Conservation (phyloP, 2,329 filamentous ascomycete species). For the Colletotrichum trifolii region DNA sequence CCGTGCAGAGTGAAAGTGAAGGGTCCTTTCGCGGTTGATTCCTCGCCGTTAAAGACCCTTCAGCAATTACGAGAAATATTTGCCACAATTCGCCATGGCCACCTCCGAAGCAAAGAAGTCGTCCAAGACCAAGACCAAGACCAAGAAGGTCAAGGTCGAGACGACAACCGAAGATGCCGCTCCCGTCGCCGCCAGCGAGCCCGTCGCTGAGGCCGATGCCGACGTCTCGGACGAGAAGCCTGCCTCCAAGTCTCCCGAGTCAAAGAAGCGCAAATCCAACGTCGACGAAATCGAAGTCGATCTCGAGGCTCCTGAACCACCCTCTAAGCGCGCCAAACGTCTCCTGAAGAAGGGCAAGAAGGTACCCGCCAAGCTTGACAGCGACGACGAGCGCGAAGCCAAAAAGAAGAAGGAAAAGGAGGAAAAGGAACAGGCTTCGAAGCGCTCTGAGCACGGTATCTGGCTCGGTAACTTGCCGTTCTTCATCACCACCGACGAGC, state of each 20-base stretch:
- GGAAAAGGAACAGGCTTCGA: constrained; percentile 50
- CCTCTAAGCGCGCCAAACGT: constrained; percentile 92
- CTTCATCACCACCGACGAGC: constrained; percentile 76
- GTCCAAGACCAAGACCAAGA: constrained; percentile 13
- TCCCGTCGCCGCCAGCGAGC: not conserved
- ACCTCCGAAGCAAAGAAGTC: constrained; percentile 20
- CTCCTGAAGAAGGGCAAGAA: constrained; percentile 86
- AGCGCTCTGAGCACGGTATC: constrained; percentile 83
- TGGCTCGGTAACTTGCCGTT: constrained; percentile 99
- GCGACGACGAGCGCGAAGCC: constrained; percentile 53
- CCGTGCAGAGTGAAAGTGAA: constrained; percentile 5
- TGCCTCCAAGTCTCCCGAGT: constrained; percentile 39
- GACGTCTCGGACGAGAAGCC: constrained; percentile 26
- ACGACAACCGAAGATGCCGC: constrained; percentile 1
- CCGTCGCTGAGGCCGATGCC: constrained; percentile 18
- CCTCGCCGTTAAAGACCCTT: not conserved
- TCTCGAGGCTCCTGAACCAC: constrained; percentile 87
- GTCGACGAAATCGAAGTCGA: constrained; percentile 88
- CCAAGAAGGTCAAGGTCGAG: constrained; percentile 8
- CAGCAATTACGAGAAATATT: not conserved
- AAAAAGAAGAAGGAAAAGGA: constrained; percentile 52
- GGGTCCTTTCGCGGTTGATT: constrained; percentile 4
- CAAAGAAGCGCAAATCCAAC: constrained; percentile 77
- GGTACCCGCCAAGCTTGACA: constrained; percentile 57
- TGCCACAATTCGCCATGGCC: constrained; percentile 8